phyloP scores from a whole-genome alignment of 768 basidiomycete genomes.

The Hydnum rufescens region DNA sequence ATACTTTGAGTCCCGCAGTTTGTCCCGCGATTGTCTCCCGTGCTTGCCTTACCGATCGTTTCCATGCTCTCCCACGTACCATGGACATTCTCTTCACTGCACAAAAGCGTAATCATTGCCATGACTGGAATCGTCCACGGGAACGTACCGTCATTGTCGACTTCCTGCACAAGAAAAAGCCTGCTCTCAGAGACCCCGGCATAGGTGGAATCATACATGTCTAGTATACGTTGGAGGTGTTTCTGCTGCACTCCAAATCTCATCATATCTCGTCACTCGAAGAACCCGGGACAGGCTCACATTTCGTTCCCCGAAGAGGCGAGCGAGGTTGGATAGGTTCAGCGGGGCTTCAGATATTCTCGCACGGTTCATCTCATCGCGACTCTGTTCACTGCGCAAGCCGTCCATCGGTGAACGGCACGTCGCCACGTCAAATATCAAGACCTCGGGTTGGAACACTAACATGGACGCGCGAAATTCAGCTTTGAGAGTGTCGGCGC shows the following conservation, averaged over 20 bases:
- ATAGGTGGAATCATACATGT: background rate
- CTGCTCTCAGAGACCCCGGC: background rate
- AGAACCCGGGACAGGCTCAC: background rate
- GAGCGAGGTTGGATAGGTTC: background rate
- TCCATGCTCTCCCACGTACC: background rate
- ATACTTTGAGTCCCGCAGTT: background rate
- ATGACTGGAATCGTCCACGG: background rate
- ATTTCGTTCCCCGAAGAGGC: background rate
- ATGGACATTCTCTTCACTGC: background rate
- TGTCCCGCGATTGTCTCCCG: background rate
- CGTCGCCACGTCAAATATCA: no score
- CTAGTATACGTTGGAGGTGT: background rate
- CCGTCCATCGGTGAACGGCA: no score
- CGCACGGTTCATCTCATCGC: background rate
- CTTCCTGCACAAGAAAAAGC: background rate
- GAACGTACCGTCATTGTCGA: background rate
- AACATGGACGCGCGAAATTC: no score
- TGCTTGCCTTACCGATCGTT: background rate
- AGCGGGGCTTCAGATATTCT: background rate
- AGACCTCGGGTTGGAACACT: no score
- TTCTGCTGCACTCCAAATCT: background rate
- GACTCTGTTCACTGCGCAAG: background rate
- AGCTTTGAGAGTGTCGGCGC: no score
- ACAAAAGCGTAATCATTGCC: background rate
- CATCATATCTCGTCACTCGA: background rate